Base-by-base conservation (phyloP, 2,329 filamentous ascomycete species). In the Pseudogymnoascus sp. region DNA sequence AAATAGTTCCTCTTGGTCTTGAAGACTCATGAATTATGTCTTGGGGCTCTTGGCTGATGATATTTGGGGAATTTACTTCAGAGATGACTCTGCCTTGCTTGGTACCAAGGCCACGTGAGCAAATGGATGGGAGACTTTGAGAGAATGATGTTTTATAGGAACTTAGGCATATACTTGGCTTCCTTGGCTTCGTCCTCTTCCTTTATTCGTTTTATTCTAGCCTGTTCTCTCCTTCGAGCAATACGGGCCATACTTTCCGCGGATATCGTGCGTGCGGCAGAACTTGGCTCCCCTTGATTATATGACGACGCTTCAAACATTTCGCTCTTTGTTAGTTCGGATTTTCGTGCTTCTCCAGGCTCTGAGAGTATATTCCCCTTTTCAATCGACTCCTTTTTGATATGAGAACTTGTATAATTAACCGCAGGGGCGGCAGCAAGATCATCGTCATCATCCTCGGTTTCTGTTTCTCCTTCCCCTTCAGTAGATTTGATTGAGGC, bases 381-480 rank as follows among this genome's bases (percentile, higher is more conserved):
- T 56, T 56, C 50, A 56, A 56, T 33, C 29, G 26, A 56, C 29
- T 56, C 50, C 29, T 56, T 56, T 33, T 56, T 56, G 5, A 33
- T 56, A 33, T 33, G 13, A 13, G 50, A 21, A 19, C 15, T 4
- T 13, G 5, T 33, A 19, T 68, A 37, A 5, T 66, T 62, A 53
- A 66, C 65, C 13, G 65, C 67, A 7, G 63, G 64, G 19, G 65
- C 63, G 9, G 62, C 63, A 38, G 64, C 63, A n/a, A 72, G 67
- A 60, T 72, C 72, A 56, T 72, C 70, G 44, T 70, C 68, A 21
- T 67, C 66, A 26, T 70, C 64, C 19, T 65, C 65, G 13, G 68
- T 68, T 31, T 65, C 67, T 15, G 67, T 68, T 29, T 50, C 26
- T 10, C 15, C 60, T 35, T 50, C 19, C 6, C 23, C 44, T 63